These are phyloP conservation scores for Oenanthe sinensis DNA, from an alignment of 129 eudicot species.

Conservation along the genomic window DNA sequence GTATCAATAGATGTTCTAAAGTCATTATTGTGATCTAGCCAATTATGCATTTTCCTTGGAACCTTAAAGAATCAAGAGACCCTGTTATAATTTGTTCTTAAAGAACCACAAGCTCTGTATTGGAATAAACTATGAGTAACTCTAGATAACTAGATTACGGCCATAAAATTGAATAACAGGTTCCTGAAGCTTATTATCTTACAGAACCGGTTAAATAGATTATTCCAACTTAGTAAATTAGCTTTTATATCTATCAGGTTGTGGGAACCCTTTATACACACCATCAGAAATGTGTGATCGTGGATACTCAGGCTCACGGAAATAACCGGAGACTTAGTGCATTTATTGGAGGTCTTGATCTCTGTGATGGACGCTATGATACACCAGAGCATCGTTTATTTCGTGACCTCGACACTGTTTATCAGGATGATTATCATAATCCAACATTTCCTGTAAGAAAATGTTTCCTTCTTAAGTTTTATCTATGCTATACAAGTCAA, in stretches of 20 bases:
- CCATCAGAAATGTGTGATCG: slow-evolving; percentile 75
- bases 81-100: not conserved
- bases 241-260: slow-evolving; percentile 32
- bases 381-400: slow-evolving; percentile 65
- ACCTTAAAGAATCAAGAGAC: not conserved
- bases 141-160: not conserved
- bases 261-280: slow-evolving; percentile 74
- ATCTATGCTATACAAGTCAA: not conserved
- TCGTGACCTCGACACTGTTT: slow-evolving; percentile 52
- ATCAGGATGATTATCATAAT: slow-evolving; percentile 43
- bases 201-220: not conserved
- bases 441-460: slow-evolving; percentile 48
- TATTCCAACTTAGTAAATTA: not conserved
- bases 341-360: slow-evolving; percentile 70
- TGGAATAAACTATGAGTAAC: not conserved
- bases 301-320: slow-evolving; percentile 55
- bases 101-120: not conserved
- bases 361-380: slow-evolving; percentile 72
- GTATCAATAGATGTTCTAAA: not conserved
- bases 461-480: not conserved
- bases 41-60: not conserved
- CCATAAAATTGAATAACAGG: not conserved
- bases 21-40: not conserved
- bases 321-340: slow-evolving; percentile 59
- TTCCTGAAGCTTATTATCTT: not conserved